Conservation (phyloP, 352 stramenopile species). For the Phytophthora pisi region DNA sequence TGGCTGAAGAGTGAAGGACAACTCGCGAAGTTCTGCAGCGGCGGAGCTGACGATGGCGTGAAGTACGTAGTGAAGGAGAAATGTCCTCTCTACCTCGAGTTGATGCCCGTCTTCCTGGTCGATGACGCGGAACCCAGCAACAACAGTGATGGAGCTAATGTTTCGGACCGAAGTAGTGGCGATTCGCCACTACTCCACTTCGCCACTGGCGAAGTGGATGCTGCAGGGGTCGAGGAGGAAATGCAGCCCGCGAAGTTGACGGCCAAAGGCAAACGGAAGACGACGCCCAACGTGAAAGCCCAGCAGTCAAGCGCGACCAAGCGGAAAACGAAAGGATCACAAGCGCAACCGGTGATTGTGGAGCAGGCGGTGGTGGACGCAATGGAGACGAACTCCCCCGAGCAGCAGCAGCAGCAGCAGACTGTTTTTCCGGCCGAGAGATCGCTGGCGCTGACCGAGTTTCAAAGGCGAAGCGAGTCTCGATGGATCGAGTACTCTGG, state of each 20-base stretch:
- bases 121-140: neutral
- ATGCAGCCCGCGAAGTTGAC: neutral
- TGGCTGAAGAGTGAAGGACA: slow-evolving; percentile 13
- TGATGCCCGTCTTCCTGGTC: neutral
- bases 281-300: neutral
- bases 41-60: neutral
- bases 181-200: too few species aligned
- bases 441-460: neutral
- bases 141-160: neutral
- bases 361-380: neutral
- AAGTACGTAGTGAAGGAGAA: slow-evolving; percentile 1
- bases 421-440: neutral
- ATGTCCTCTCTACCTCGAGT: slow-evolving; percentile 15
- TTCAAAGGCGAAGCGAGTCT: neutral
- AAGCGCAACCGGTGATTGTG: neutral
- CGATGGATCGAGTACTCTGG: slow-evolving; percentile 11
- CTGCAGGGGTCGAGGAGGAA: neutral
- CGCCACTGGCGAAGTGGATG: neutral
- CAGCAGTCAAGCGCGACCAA: neutral
- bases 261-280: neutral
- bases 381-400: neutral
- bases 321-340: neutral
- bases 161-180: too few species aligned
- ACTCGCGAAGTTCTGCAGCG: neutral
- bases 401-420: too few species aligned